These are phyloP conservation scores for Epichloe scottii DNA, from an alignment of 2,329 filamentous ascomycete species.

Conservation along the genomic window DNA sequence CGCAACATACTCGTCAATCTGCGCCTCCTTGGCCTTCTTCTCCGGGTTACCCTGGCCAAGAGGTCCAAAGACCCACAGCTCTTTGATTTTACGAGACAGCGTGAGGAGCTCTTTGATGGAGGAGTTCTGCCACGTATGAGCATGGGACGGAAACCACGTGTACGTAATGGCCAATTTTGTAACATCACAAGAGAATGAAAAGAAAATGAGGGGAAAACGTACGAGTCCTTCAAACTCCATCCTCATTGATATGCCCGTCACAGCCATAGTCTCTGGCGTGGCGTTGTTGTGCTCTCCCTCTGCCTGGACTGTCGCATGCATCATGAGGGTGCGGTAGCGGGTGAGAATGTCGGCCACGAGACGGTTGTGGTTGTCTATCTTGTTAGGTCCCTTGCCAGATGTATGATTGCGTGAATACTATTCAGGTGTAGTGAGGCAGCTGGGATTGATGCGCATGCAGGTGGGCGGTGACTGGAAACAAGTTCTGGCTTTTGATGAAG, in stretches of 20 bases:
- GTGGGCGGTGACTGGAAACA: too few relatives aligned
- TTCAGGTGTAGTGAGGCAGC: too few relatives aligned
- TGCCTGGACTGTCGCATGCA: slow-evolving; percentile 30
- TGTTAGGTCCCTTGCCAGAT: too few relatives aligned
- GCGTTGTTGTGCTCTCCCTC: slow-evolving; percentile 26
- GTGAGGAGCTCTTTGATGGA: slow-evolving; percentile 33
- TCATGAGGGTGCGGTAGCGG: slow-evolving; percentile 30
- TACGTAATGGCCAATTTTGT: too few relatives aligned
- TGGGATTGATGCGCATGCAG: too few relatives aligned
- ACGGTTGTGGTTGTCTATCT: slow-evolving; percentile 28
- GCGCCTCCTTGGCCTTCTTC: slow-evolving; percentile 22
- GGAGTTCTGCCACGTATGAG: slow-evolving; percentile 19
- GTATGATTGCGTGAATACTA: too few relatives aligned
- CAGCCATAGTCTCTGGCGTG: slow-evolving; percentile 29
- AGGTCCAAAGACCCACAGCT: slow-evolving; percentile 32
- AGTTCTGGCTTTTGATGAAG: neutral
- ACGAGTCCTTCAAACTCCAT: slow-evolving; percentile 33
- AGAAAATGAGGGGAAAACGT: neutral
- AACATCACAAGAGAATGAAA: neutral
- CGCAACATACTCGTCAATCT: slow-evolving; percentile 23
- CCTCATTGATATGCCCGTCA: slow-evolving; percentile 31
- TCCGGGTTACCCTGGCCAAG: slow-evolving; percentile 26
- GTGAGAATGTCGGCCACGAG: slow-evolving; percentile 32
- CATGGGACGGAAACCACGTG: too few relatives aligned
- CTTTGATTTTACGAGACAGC: slow-evolving; percentile 31